A percentile compares a stretch with the other conserved stretches of the same genome.
These are phyloP conservation scores for Tylopilus rubrobrunneus DNA, from an alignment of 768 basidiomycete species.

Conservation along the genomic window DNA sequence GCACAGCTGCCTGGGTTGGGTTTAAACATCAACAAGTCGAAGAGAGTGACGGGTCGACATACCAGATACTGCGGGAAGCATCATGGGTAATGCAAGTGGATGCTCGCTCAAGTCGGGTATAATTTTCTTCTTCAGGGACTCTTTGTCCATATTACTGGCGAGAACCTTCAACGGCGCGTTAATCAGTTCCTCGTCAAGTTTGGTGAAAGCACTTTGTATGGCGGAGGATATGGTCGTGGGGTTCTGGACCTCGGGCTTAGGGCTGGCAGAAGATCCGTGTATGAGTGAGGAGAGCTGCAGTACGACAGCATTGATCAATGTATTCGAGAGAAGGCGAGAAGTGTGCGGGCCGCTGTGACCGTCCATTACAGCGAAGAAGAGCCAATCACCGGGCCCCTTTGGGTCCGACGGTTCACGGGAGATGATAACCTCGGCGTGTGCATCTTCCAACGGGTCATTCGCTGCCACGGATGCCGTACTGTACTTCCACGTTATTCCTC, in stretches of 20 bases:
- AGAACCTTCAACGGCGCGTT: slow-evolving; percentile 74
- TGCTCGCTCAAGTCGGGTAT: slow-evolving; percentile 68
- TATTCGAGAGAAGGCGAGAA: slow-evolving; percentile 75
- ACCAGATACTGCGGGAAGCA: slow-evolving; percentile 82
- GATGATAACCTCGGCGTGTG: slow-evolving; percentile 68
- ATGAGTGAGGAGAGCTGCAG: slow-evolving; percentile 64
- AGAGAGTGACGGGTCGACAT: slow-evolving; percentile 12
- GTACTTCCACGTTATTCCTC: slow-evolving; percentile 66
- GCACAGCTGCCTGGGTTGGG: slow-evolving; percentile 76
- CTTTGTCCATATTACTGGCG: slow-evolving; percentile 50
- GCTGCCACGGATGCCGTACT: slow-evolving; percentile 77
- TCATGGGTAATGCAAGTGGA: slow-evolving; percentile 63
- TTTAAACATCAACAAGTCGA: slow-evolving; percentile 10
- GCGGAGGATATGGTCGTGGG: slow-evolving; percentile 59
- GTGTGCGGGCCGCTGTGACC: slow-evolving; percentile 87
- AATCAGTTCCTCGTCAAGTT: slow-evolving; percentile 82
- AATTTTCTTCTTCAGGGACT: slow-evolving; percentile 45
- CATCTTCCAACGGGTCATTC: slow-evolving; percentile 92
- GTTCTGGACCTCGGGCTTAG: slow-evolving; percentile 36
- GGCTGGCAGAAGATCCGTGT: slow-evolving; percentile 26
- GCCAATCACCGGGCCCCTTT: slow-evolving; percentile 61
- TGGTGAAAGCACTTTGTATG: slow-evolving; percentile 72
- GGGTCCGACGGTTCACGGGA: slow-evolving; percentile 57
- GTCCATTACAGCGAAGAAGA: slow-evolving; percentile 89
- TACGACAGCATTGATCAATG: slow-evolving; percentile 80